phyloP scores from a whole-genome alignment of 805 yeast genomes.

The Saccharomycopsis javanensis region DNA sequence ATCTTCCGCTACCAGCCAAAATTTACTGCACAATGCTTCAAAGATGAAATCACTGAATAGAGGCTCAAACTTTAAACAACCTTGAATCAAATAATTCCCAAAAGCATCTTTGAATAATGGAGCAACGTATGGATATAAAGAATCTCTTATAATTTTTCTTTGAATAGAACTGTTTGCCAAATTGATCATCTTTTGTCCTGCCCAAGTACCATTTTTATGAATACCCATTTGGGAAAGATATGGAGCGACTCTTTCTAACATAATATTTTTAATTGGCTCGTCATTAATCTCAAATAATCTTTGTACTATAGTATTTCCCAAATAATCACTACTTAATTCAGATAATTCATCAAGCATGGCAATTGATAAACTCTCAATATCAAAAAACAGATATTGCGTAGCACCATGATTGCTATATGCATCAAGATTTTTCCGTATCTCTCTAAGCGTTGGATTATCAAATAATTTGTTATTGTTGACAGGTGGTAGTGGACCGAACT shows the following conservation, averaged over 20 bases:
- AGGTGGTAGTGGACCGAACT: conserved; percentile 71
- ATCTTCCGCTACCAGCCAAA: conserved; percentile 73
- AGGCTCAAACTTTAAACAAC: conserved; percentile 80
- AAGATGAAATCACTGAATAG: conserved; percentile 87
- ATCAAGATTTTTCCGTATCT: conserved; percentile 68
- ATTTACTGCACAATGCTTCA: conserved; percentile 69
- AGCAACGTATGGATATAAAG: conserved; percentile 71
- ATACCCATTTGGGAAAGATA: conserved; percentile 84
- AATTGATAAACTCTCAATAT: conserved; percentile 71
- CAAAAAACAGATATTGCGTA: conserved; percentile 30
- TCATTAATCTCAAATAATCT: conserved; percentile 70
- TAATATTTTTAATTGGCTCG: conserved; percentile 62
- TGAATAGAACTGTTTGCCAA: conserved; percentile 56
- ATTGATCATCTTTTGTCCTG: conserved; percentile 89
- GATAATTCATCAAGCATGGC: conserved; percentile 86
- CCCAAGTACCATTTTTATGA: conserved; percentile 99
- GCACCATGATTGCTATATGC: conserved; percentile 26
- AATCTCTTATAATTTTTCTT: conserved; percentile 53
- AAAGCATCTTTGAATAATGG: conserved; percentile 89
- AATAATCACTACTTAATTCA: conserved; percentile 80
- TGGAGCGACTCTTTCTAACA: conserved; percentile 71
- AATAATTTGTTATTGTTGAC: conserved; percentile 59
- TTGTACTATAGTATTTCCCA: conserved; percentile 94
- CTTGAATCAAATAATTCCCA: conserved; percentile 93
- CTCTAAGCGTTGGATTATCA: conserved; percentile 83